Evolutionary conservation across 345 rosid species (phyloP), one percentile per base, ranked within the genome.

Genomic region (Eucalyptus cladocalyx): DNA sequence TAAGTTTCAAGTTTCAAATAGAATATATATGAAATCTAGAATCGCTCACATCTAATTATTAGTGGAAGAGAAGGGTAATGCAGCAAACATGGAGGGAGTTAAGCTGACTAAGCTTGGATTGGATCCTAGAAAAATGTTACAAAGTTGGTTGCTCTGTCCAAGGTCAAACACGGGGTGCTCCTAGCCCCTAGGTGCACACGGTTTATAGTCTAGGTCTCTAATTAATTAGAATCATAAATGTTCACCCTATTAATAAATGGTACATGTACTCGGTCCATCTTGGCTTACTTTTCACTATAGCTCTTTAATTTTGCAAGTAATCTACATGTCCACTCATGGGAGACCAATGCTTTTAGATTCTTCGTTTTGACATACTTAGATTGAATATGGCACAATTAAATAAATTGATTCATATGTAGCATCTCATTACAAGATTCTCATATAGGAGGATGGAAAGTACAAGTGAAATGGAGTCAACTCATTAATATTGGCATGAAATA

Each of bases 31-130:
- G 58, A 19, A 53, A 53, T 53, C 26, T 19, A n/a, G 21, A n/a
- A 65, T 16, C 19, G 4, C 1, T 17, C 34, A n/a, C 6, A 0
- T 5, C 3, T 15, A 15, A 15, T 16, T n/a, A n/a, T 65, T 65
- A 65, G 32, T 65, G 9, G 11, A n/a, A n/a, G 10, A n/a, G 19
- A 65, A 65, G 32, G 37, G 62, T 56, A 65, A 1, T 62, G 69
- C 34, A 28, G 18, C 34, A 62, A 62, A 62, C 34, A 62, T 28
- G 69, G 32, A 13, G 69, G 34, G 69, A 62, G 69, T 30, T 30
- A 56, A 62, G 69, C 5, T 30, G 34, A 30, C 69, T 62, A 62
- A 28, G 34, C 69, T 62, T 30, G 4, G 34, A 62, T 62, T 62
- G 34, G 34, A 30, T 13, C 34, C 16, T 30, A 30, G 69, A 62